Base-by-base conservation (phyloP, 2,329 filamentous ascomycete genomes). In the Fusarium hostae region DNA sequence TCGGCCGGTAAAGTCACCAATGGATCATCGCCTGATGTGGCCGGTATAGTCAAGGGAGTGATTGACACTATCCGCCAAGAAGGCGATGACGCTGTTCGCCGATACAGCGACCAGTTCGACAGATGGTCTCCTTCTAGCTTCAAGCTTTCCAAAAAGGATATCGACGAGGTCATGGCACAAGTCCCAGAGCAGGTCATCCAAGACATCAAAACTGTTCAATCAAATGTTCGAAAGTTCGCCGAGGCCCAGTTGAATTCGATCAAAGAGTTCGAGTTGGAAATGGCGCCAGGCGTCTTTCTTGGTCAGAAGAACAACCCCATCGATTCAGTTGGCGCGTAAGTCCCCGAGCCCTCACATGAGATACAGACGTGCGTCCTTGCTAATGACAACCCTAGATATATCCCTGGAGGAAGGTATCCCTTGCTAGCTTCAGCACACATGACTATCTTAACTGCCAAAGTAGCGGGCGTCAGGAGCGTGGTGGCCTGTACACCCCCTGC, bases 71-170 rank as follows among this genome's bases (percentile, higher is more conserved):
- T 58, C 3, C 24, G 43, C 32, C 18, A 9, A 30, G 32, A 39
- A 7, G 55, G 55, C 0, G 32, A 58, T 37, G 20, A 2, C 6
- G 55, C 55, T 5, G 55, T 58, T 2, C 43, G 35, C 24, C 24
- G 55, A 20, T 58, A 58, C 32, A 58, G 55, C 32, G 55, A 58
- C 13, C 43, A 58, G 34, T 58, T 58, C 3, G 55, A 58, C 26
- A 58, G 39, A 32, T 58, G 55, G 55, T 58, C 55, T 6, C 55
- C 55, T 5, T 12, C 32, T 1, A 58, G 41, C 20, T 58, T 58
- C 3, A 48, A 50, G 11, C 55, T 58, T 4, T 50, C 32, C 2
- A 22, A 50, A 16, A 16, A 37, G 32, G 55, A 58, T 1, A 50
- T 58, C 11, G 55, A 50, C 2, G 1, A 39, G 1, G 32, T 58